A percentile compares a stretch with the other conserved stretches of the same genome.
These are phyloP conservation scores for Nematocida minor DNA, from an alignment of 371 early-diverging fungal species.

Conservation along the genomic window DNA sequence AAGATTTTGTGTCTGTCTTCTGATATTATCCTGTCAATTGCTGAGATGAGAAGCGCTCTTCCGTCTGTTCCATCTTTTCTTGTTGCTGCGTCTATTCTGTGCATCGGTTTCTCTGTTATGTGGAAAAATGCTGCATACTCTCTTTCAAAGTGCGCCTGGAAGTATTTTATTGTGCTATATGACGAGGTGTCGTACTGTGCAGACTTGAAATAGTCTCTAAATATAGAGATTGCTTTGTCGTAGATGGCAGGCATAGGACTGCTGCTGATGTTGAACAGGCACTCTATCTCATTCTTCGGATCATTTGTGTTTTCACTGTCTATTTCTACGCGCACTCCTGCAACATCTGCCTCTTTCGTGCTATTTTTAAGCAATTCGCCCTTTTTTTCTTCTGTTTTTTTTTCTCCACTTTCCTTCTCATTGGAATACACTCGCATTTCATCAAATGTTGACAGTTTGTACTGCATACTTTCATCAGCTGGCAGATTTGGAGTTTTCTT, in stretches of 20 bases:
- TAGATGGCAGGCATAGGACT: neutral
- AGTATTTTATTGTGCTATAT: constrained; percentile 43
- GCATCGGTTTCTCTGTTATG: neutral
- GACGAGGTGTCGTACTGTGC: constrained; percentile 37
- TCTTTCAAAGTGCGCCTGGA: constrained; percentile 45
- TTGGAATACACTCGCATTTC: neutral
- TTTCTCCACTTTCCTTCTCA: neutral
- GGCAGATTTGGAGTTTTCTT: neutral
- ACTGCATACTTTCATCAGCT: too few relatives aligned
- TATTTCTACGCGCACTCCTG: neutral
- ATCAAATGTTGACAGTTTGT: constrained; percentile 2
- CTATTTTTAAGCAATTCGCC: neutral
- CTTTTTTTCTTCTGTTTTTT: neutral
- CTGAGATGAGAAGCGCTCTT: neutral
- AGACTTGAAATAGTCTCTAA: constrained; percentile 9
- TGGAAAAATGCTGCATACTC: neutral
- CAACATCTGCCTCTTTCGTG: neutral
- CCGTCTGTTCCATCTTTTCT: neutral
- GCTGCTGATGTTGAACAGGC: neutral
- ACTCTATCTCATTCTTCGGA: neutral
- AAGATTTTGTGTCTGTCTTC: constrained; percentile 18
- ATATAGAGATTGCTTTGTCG: neutral
- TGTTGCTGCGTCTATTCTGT: neutral
- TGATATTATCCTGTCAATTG: neutral
- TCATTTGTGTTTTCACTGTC: neutral